A percentile compares a stretch with the other conserved stretches of the same genome.
These are phyloP conservation scores for Crotalaria pallida DNA, from an alignment of 306 rosid genomes.

Conservation along the genomic window DNA sequence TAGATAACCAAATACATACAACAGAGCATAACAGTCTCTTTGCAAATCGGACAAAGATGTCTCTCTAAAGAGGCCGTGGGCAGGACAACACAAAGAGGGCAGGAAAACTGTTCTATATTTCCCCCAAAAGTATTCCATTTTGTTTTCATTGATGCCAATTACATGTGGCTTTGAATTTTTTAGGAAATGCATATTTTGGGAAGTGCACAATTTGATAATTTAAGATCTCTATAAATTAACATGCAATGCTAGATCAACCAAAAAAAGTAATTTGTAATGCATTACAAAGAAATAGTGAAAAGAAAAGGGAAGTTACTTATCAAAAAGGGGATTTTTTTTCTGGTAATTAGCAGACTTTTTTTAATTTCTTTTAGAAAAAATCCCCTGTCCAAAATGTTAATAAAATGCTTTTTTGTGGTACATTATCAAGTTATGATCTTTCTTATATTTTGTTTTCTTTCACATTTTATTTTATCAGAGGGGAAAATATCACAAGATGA, in stretches of 20 bases:
- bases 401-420: background rate
- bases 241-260: background rate
- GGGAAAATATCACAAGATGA: conserved; percentile 83
- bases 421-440: conserved; percentile 8
- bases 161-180: background rate
- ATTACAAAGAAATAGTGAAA: conserved; percentile 2
- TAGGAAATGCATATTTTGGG: background rate
- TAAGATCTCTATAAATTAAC: background rate
- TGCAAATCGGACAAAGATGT: too few relatives aligned
- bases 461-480: conserved; percentile 41
- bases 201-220: background rate
- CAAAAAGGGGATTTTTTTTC: background rate
- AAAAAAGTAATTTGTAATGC: background rate
- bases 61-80: too few relatives aligned
- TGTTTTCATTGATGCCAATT: background rate
- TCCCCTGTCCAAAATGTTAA: background rate
- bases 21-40: too few relatives aligned
- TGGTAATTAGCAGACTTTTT: background rate
- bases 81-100: too few relatives aligned
- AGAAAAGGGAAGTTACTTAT: too few relatives aligned
- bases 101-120: too few relatives aligned
- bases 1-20: too few relatives aligned
- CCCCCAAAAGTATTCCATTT: background rate
- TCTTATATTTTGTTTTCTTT: background rate
- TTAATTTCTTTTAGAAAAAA: background rate